phyloP scores from a whole-genome alignment of 495 filamentous ascomycete species.

The Staphylotrichum tortipilum region DNA sequence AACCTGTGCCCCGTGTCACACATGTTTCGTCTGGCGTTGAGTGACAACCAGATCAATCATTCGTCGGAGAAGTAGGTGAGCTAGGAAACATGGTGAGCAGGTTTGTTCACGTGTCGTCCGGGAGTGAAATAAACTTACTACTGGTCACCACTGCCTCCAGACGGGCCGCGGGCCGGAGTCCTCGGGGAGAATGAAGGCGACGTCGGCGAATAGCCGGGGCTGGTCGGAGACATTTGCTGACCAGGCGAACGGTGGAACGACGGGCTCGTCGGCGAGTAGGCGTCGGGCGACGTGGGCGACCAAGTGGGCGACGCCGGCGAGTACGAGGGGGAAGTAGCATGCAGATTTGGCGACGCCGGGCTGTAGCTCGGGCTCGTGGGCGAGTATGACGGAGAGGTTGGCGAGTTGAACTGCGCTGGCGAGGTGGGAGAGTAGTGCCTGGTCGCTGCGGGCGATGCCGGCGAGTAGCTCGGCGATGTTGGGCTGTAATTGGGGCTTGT shows the following conservation, averaged over 20 bases:
- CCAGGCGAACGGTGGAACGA: conserved; percentile 53
- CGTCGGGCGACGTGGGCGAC: conserved; percentile 59
- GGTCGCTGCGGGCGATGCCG: conserved; percentile 54
- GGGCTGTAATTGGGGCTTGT: conserved; percentile 68
- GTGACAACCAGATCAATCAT: conserved; percentile 16
- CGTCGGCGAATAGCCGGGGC: conserved; percentile 46
- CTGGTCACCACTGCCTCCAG: conserved; percentile 25
- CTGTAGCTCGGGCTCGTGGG: conserved; percentile 52
- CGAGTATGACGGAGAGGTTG: conserved; percentile 62
- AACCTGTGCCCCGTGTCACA: conserved; percentile 3
- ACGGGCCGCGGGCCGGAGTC: conserved; percentile 28
- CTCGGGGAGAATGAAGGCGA: conserved; percentile 39
- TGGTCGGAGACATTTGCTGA: conserved; percentile 44
- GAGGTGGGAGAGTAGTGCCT: conserved; percentile 57
- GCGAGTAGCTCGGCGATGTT: conserved; percentile 75
- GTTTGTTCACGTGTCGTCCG: background rate
- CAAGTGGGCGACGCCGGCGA: conserved; percentile 65
- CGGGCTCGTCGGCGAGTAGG: conserved; percentile 72
- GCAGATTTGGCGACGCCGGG: conserved; percentile 56
- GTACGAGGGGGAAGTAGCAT: conserved; percentile 54
- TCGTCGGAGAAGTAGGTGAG: conserved; percentile 29
- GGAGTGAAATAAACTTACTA: conserved; percentile 21
- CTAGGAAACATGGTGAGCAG: conserved; percentile 9
- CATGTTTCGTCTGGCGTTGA: background rate
- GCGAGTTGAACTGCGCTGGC: conserved; percentile 44